Evolutionary conservation across 2,329 filamentous ascomycete genomes (phyloP).

Genomic region (Escovopsis sp.): DNA sequence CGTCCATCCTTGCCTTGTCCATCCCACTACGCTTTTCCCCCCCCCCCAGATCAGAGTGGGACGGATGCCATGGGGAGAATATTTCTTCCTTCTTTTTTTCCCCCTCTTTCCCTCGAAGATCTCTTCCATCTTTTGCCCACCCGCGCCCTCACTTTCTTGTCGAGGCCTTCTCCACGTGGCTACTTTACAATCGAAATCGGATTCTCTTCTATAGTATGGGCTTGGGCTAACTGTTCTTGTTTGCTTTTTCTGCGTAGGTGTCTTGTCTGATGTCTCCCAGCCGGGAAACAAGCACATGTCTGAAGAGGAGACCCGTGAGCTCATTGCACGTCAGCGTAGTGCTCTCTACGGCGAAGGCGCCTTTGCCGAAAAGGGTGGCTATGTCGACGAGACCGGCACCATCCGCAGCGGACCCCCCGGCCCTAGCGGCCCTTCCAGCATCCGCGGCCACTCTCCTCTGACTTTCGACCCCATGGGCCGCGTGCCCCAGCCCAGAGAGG

Average conservation of each 20-base stretch:
- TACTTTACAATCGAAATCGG: constrained; percentile 2
- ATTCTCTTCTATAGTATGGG: constrained; percentile 12
- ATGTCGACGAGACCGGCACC: constrained; percentile 52
- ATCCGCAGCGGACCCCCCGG: constrained; percentile 52
- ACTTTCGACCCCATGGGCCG: constrained; percentile 49
- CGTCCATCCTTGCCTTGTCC: constrained; percentile 3
- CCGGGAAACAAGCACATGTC: constrained; percentile 63
- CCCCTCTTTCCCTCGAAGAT: not conserved
- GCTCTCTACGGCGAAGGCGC: constrained; percentile 73
- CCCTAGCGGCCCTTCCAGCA: constrained; percentile 45
- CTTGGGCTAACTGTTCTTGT: constrained; percentile 23
- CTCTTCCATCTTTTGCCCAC: too few relatives aligned
- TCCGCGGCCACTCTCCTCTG: constrained; percentile 66
- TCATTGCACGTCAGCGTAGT: constrained; percentile 90
- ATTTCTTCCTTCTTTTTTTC: too few relatives aligned
- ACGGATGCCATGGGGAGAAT: constrained; percentile 1
- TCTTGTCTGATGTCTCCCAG: constrained; percentile 30
- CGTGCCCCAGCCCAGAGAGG: constrained; percentile 21
- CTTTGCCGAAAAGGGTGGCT: constrained; percentile 52
- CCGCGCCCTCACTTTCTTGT: constrained; percentile 3
- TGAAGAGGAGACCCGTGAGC: constrained; percentile 88
- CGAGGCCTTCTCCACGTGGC: constrained; percentile 1
- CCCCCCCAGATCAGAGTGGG: constrained; percentile 3
- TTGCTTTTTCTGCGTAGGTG: constrained; percentile 29
- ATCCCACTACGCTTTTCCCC: constrained; percentile 1